Evolutionary conservation across 2,329 filamentous ascomycete genomes (phyloP).

Genomic region (Aspergillus melleus): DNA sequence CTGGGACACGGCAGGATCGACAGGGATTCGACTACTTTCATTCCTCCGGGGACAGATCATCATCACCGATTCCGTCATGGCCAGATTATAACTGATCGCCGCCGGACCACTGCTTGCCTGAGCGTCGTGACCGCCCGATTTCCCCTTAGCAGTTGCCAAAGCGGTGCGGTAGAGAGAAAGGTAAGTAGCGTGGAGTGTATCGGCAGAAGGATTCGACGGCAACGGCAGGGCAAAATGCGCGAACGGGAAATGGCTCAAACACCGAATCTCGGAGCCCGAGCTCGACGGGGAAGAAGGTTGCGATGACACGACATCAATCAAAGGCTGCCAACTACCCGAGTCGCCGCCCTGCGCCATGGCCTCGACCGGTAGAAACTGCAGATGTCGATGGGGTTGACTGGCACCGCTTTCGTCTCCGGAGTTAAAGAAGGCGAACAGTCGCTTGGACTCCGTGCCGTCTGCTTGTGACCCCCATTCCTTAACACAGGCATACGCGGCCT

Average conservation of each 20-base stretch:
- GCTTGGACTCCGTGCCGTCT: slow-evolving; percentile 12
- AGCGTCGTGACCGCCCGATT: slow-evolving; percentile 13
- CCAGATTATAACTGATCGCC: slow-evolving; percentile 59
- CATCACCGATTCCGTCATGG: slow-evolving; percentile 56
- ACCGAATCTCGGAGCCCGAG: slow-evolving; percentile 24
- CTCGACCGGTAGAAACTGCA: slow-evolving; percentile 51
- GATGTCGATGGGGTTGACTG: slow-evolving; percentile 49
- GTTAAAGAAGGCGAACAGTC: slow-evolving; percentile 52
- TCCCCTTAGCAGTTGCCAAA: slow-evolving; percentile 29
- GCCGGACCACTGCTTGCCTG: slow-evolving; percentile 35
- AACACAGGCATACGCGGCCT: slow-evolving; percentile 43
- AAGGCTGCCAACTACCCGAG: slow-evolving; percentile 45
- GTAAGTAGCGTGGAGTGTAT: slow-evolving; percentile 40
- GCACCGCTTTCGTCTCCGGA: slow-evolving; percentile 50
- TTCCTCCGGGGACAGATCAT: slow-evolving; percentile 52
- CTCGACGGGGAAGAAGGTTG: slow-evolving; percentile 11
- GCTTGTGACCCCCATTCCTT: slow-evolving; percentile 36
- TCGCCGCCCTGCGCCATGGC: slow-evolving; percentile 41
- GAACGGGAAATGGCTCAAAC: slow-evolving; percentile 47
- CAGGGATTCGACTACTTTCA: slow-evolving; percentile 45
- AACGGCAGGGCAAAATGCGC: slow-evolving; percentile 49
- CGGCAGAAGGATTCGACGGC: slow-evolving; percentile 40
- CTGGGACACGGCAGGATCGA: slow-evolving; percentile 36
- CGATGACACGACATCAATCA: slow-evolving; percentile 44
- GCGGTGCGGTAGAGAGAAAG: slow-evolving; percentile 44